Percentiles rank a stretch among this genome's conserved stretches.
Conservation (phyloP, 441 rosid species). For the Aquilaria agallochum region DNA sequence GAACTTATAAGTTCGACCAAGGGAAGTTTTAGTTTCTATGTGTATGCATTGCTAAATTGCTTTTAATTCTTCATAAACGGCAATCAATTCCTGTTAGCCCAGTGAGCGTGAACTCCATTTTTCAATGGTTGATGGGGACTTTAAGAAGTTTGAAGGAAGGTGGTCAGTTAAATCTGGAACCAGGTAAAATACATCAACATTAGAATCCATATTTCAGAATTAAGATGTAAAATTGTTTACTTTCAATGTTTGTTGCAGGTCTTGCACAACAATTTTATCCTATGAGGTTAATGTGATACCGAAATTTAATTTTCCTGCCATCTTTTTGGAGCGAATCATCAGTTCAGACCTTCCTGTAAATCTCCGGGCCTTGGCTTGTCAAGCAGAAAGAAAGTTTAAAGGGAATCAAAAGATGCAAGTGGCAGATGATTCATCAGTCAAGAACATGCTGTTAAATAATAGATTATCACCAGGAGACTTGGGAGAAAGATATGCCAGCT, state of each 20-base stretch:
- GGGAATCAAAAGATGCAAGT: slow-evolving; percentile 33
- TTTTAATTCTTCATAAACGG: slow-evolving; percentile 1
- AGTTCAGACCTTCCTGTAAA: slow-evolving; percentile 94
- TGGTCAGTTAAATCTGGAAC: slow-evolving; percentile 77
- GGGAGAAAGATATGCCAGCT: slow-evolving; percentile 28
- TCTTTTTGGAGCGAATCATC: slow-evolving; percentile 91
- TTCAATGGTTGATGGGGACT: slow-evolving; percentile 98
- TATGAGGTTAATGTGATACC: slow-evolving; percentile 93
- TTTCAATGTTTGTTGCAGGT: slow-evolving; percentile 33
- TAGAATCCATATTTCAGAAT: slow-evolving; percentile 1
- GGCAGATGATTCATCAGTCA: slow-evolving; percentile 27
- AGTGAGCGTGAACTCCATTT: slow-evolving; percentile 71
- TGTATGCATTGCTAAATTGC: not conserved
- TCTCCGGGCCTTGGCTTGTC: slow-evolving; percentile 82
- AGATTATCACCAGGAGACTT: slow-evolving; percentile 22
- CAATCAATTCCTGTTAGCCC: slow-evolving; percentile 32
- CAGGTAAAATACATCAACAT: slow-evolving; percentile 40
- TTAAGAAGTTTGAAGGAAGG: slow-evolving; percentile 96
- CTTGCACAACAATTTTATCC: slow-evolving; percentile 52
- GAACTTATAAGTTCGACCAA: too few relatives aligned
- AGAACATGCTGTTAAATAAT: slow-evolving; percentile 23
- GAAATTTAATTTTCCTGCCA: slow-evolving; percentile 89
- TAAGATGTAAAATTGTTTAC: not conserved
- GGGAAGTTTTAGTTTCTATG: too few relatives aligned
- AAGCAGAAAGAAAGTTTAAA: slow-evolving; percentile 58